Base-by-base conservation (phyloP, 306 rosid genomes). In the Spatholobus suberectus region DNA sequence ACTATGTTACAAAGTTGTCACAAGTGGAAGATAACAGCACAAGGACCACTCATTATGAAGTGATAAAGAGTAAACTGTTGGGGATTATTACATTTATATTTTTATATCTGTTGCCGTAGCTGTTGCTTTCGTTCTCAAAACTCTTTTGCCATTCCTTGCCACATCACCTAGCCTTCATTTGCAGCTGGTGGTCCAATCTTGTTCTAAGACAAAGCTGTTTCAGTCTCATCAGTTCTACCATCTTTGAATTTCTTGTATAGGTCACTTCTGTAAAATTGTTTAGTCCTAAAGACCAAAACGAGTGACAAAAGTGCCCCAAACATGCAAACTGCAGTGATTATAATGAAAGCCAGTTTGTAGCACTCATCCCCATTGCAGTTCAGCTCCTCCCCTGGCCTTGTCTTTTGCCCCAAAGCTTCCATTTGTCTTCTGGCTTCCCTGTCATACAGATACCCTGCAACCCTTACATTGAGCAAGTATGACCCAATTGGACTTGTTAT, bases 401-500 rank as follows among this genome's bases (percentile, higher is more conserved):
- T 86, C 51, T 7, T 17, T 62, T 75, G 21, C 1, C 90, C 88
- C 17, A 70, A 9, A 6, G 11, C 79, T 18, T 15, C 77, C 85
- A 81, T 73, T 27, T 84, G 88, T 65, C 26, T 86, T 63, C 2
- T 66, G 0, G 79, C 91, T 78, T 89, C 91, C 34, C 7, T 86
- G 6, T 86, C 90, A 58, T 89, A 89, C n/a, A 89, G 12, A 57
- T 84, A 5, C 12, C 88, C 87, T 8, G 87, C 89, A 34, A 86
- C 86, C 34, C 81, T 81, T 20, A 89, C 88, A 43, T 52, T 62
- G 8, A 89, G 70, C 46, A 86, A 47, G 14, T 86, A 89, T 40
- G 89, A 84, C 46, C 91, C 91, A 55, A 89, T 86, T 40, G 88
- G 98, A 52, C 92, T 90, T 2, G 94, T 93, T 3, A 86, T 61